These are phyloP conservation scores for Thelonectria rubi DNA, from an alignment of 2,329 filamentous ascomycete species.

Conservation along the genomic window DNA sequence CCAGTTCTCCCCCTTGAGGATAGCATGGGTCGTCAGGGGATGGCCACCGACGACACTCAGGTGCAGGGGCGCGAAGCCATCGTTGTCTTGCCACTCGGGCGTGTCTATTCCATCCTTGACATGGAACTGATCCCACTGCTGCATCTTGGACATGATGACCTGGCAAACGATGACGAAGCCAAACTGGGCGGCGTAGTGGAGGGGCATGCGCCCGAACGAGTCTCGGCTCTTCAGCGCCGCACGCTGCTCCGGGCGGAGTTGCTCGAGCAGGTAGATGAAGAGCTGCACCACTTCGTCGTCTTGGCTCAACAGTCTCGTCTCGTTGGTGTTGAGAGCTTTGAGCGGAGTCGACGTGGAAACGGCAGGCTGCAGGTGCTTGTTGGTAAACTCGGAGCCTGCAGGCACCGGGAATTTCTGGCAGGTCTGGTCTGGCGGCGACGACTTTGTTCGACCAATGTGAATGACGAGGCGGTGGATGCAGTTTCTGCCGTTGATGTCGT, in stretches of 20 bases:
- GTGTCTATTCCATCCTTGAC: conserved; percentile 88
- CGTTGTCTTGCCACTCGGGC: conserved; percentile 87
- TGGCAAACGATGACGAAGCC: conserved; percentile 92
- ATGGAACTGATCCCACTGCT: conserved; percentile 87
- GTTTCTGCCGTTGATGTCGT: conserved; percentile 94
- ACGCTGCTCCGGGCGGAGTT: conserved; percentile 73
- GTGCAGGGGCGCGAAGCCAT: conserved; percentile 91
- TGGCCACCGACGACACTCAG: conserved; percentile 93
- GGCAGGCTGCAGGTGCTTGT: conserved; percentile 82
- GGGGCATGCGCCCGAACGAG: conserved; percentile 80
- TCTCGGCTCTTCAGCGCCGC: conserved; percentile 74
- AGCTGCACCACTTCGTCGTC: conserved; percentile 81
- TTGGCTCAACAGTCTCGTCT: conserved; percentile 70
- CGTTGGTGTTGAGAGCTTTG: conserved; percentile 71
- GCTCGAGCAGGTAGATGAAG: conserved; percentile 69
- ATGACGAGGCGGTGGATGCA: conserved; percentile 93
- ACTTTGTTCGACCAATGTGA: conserved; percentile 82
- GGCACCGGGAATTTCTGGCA: conserved; percentile 61
- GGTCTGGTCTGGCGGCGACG: conserved; percentile 57
- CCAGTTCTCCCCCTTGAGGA: conserved; percentile 85
- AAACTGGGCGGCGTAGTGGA: conserved; percentile 95
- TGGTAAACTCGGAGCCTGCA: conserved; percentile 63
- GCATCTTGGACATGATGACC: conserved; percentile 87
- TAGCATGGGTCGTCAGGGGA: conserved; percentile 80
- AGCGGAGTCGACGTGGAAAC: conserved; percentile 70